Percentiles rank a stretch among this genome's conserved stretches.
These are phyloP conservation scores for Monosporozyma solicola DNA, from an alignment of 805 yeast genomes.

Conservation along the genomic window DNA sequence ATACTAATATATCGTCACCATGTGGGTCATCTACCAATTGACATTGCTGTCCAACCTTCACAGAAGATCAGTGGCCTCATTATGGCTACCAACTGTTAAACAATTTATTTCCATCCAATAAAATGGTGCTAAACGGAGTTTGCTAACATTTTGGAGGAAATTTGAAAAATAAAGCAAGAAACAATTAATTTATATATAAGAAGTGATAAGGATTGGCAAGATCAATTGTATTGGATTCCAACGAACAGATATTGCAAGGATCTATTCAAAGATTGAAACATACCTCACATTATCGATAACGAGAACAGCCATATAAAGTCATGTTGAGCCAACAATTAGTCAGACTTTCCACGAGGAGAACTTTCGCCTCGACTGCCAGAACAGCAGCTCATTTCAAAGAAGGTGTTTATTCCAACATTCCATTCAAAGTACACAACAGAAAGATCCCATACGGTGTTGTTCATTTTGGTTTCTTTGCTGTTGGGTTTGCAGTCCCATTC, in stretches of 20 bases:
- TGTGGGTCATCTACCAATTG: not conserved
- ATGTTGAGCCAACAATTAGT: constrained; percentile 30
- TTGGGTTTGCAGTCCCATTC: constrained; percentile 72
- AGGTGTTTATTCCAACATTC: constrained; percentile 87
- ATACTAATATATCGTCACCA: not conserved
- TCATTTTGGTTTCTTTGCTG: constrained; percentile 70
- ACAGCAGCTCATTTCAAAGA: constrained; percentile 48
- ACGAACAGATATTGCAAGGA: not conserved
- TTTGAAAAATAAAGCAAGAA: not conserved
- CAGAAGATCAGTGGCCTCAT: not conserved
- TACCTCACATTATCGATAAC: not conserved
- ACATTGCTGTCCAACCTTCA: not conserved
- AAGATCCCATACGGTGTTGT: constrained; percentile 78
- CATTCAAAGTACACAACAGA: constrained; percentile 91
- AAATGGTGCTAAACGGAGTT: not conserved
- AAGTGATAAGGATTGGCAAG: not conserved
- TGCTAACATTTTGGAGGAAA: not conserved
- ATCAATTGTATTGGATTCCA: not conserved
- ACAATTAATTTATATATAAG: not conserved
- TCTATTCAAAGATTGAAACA: not conserved
- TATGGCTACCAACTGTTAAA: not conserved
- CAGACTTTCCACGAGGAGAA: constrained; percentile 33
- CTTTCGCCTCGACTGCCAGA: constrained; percentile 49
- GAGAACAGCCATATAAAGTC: not conserved
- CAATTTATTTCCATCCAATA: not conserved